phyloP scores from a whole-genome alignment of 2,329 filamentous ascomycete genomes.

The Fusarium vanettenii region DNA sequence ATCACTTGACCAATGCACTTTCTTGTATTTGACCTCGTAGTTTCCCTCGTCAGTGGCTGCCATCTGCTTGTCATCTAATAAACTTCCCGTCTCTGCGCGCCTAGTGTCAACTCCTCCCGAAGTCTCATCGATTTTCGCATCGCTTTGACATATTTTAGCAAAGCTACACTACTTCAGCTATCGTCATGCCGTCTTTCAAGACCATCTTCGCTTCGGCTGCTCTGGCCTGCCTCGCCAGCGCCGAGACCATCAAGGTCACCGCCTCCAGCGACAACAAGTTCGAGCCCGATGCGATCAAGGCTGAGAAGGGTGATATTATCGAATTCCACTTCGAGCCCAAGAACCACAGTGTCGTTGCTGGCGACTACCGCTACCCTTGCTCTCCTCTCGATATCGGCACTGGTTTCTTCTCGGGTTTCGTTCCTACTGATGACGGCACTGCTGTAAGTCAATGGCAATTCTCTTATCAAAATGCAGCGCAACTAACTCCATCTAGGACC shows the following conservation, averaged over 20 bases:
- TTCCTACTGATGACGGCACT: slow-evolving; percentile 44
- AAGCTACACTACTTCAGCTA: neutral
- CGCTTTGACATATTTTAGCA: neutral
- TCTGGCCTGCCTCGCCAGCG: slow-evolving; percentile 42
- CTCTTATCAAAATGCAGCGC: neutral
- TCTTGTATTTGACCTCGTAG: slow-evolving; percentile 18
- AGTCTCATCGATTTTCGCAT: neutral
- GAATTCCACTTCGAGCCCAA: slow-evolving; percentile 52
- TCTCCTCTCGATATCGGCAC: slow-evolving; percentile 45
- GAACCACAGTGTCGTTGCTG: slow-evolving; percentile 54
- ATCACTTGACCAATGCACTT: slow-evolving; percentile 6
- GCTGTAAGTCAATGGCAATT: slow-evolving; percentile 41
- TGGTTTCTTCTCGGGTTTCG: slow-evolving; percentile 54
- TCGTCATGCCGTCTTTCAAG: slow-evolving; percentile 46
- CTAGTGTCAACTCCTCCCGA: neutral
- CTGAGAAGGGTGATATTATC: slow-evolving; percentile 49
- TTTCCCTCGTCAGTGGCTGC: neutral
- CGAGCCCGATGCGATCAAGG: slow-evolving; percentile 47
- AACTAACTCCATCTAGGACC: slow-evolving; percentile 39
- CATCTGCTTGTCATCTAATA: neutral
- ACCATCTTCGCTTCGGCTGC: slow-evolving; percentile 38
- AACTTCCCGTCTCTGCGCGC: neutral
- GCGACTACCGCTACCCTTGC: slow-evolving; percentile 51
- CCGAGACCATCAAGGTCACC: slow-evolving; percentile 50
- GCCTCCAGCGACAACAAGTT: slow-evolving; percentile 49